A percentile compares a stretch with the other conserved stretches of the same genome.
phyloP scores from a whole-genome alignment of 1,139 yeast genomes.

The Yamadazyma jaroonii region DNA sequence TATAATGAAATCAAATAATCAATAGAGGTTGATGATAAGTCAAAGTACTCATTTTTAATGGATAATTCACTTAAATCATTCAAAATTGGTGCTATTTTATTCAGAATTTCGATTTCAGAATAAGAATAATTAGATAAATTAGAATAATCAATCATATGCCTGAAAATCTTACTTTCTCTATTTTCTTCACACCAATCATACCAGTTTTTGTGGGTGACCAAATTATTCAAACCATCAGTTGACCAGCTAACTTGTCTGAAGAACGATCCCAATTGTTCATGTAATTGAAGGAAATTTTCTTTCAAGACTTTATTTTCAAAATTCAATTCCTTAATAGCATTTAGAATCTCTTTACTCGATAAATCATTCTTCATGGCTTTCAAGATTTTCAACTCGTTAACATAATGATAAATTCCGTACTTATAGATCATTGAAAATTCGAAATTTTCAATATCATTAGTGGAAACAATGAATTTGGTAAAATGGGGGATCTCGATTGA shows the following conservation, averaged over 20 bases:
- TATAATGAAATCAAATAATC: slow-evolving; percentile 11
- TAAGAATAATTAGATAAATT: slow-evolving; percentile 13
- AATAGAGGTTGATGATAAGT: slow-evolving; percentile 12
- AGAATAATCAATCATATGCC: slow-evolving; percentile 13
- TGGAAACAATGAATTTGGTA: slow-evolving; percentile 15
- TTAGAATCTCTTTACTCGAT: slow-evolving; percentile 3
- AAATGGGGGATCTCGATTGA: slow-evolving; percentile 3
- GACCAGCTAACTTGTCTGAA: slow-evolving; percentile 11
- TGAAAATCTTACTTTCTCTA: slow-evolving; percentile 8
- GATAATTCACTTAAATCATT: slow-evolving; percentile 10
- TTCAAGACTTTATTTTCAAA: slow-evolving; percentile 8
- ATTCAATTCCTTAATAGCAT: slow-evolving; percentile 3
- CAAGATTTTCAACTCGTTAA: slow-evolving; percentile 16
- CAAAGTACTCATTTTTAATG: slow-evolving; percentile 7
- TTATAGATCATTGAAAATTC: slow-evolving; percentile 18
- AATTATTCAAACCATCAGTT: slow-evolving; percentile 10
- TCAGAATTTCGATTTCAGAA: slow-evolving; percentile 8
- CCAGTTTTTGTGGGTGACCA: slow-evolving; percentile 14
- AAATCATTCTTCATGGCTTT: slow-evolving; percentile 10
- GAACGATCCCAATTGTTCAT: slow-evolving; percentile 5
- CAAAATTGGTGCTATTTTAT: slow-evolving; percentile 8
- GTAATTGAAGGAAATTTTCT: slow-evolving; percentile 7
- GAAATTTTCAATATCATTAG: slow-evolving; percentile 13
- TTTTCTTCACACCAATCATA: slow-evolving; percentile 16
- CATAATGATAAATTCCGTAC: slow-evolving; percentile 11